A percentile compares a stretch with the other conserved stretches of the same genome.
Evolutionary conservation across 768 basidiomycete species (phyloP).

Genomic region (Tylopilus sp.): DNA sequence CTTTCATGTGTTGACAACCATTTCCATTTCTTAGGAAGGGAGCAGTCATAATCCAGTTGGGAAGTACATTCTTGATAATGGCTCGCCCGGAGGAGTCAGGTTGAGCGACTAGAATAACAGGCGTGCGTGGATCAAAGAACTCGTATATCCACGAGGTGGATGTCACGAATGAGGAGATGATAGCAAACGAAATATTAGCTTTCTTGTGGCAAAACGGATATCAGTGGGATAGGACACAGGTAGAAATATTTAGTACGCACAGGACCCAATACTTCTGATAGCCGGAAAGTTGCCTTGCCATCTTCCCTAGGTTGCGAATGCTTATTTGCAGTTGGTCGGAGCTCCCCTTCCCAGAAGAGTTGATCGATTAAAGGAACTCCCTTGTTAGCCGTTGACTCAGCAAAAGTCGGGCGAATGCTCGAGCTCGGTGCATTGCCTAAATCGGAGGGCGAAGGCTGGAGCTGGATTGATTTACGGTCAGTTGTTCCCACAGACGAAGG

Average conservation of each 20-base stretch:
- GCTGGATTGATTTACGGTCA: constrained; percentile 24
- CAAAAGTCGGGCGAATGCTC: not conserved
- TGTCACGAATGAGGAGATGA: constrained; percentile 70
- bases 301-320: constrained; percentile 58
- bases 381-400: not conserved
- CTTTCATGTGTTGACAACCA: constrained; percentile 83
- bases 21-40: constrained; percentile 56
- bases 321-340: constrained; percentile 70
- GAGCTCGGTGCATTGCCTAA: constrained; percentile 20
- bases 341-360: constrained; percentile 71
- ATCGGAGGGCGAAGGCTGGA: constrained; percentile 23
- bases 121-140: constrained; percentile 67
- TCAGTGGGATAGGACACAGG: constrained; percentile 9
- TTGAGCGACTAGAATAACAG: constrained; percentile 75
- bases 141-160: constrained; percentile 73
- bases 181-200: constrained; percentile 68
- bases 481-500: constrained; percentile 31
- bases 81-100: constrained; percentile 55
- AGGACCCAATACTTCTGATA: constrained; percentile 69
- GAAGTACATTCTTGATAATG: constrained; percentile 59
- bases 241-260: constrained; percentile 39
- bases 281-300: constrained; percentile 59
- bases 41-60: constrained; percentile 71
- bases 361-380: constrained; percentile 33
- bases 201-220: constrained; percentile 39